phyloP scores from a whole-genome alignment of 345 rosid species.

The Firmiana major region DNA sequence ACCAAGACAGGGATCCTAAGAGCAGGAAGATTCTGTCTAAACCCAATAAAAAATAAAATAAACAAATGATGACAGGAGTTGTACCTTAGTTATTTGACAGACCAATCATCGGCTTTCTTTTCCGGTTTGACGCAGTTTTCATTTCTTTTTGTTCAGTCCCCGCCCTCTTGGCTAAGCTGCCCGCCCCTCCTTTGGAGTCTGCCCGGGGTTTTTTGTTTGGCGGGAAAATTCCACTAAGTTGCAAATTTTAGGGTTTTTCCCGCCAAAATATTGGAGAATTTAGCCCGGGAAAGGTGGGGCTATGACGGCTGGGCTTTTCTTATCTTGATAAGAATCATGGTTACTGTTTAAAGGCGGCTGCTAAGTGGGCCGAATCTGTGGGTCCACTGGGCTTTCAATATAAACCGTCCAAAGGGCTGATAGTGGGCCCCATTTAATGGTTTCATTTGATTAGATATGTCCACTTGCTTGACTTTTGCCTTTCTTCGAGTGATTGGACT shows the following conservation, averaged over 20 bases:
- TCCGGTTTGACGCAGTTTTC: conserved; percentile 28
- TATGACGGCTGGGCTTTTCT: conserved; percentile 1
- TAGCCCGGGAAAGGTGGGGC: conserved; percentile 29
- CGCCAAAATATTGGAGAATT: conserved; percentile 16
- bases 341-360: not conserved
- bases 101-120: conserved; percentile 25
- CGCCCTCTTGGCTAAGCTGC: not conserved
- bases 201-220: conserved; percentile 34
- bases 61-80: not conserved
- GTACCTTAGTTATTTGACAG: not conserved
- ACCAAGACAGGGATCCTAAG: conserved; percentile 30
- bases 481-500: not conserved
- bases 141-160: not conserved
- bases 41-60: not conserved
- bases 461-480: not conserved
- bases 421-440: not conserved
- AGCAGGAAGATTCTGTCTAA: not conserved
- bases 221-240: conserved; percentile 20
- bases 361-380: not conserved
- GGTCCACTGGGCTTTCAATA: not conserved
- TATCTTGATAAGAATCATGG: not conserved
- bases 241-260: conserved; percentile 1
- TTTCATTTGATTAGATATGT: not conserved
- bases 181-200: not conserved
- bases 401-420: not conserved